Percentiles rank a stretch among this genome's conserved stretches.
phyloP scores from a whole-genome alignment of 768 basidiomycete species.

The Favolaschia claudopus region DNA sequence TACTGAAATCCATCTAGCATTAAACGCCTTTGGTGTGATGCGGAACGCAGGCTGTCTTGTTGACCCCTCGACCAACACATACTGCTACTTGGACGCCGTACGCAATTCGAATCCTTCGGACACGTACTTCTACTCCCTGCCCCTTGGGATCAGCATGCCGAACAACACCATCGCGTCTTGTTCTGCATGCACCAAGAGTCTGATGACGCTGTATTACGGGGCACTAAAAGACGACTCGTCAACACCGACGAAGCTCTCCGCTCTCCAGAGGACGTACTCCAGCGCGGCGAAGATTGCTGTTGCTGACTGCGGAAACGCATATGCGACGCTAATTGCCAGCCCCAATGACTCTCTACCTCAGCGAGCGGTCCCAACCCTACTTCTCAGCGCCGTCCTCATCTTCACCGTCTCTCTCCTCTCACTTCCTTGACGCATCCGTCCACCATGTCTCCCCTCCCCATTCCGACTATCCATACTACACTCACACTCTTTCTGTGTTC shows the following conservation, averaged over 20 bases:
- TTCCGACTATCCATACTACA: conserved; percentile 1
- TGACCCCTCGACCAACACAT: conserved; percentile 64
- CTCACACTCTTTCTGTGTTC: conserved; percentile 12
- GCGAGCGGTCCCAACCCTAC: background rate
- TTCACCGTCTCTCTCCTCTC: background rate
- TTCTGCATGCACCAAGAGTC: conserved; percentile 65
- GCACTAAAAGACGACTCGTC: conserved; percentile 48
- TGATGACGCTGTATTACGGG: conserved; percentile 62
- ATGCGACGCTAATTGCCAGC: conserved; percentile 39
- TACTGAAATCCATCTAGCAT: conserved; percentile 45
- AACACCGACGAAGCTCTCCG: conserved; percentile 34
- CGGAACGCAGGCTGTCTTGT: conserved; percentile 65
- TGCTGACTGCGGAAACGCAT: conserved; percentile 59
- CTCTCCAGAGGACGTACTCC: conserved; percentile 57
- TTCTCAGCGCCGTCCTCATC: background rate
- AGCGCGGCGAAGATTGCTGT: conserved; percentile 54
- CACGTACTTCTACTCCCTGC: conserved; percentile 76
- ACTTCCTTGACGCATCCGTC: no score
- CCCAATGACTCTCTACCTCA: background rate
- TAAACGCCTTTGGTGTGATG: conserved; percentile 71
- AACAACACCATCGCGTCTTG: conserved; percentile 61
- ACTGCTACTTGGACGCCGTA: conserved; percentile 79
- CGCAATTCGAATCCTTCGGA: conserved; percentile 65
- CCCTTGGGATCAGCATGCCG: conserved; percentile 64
- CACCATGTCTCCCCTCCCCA: background rate